Conservation (phyloP, 345 rosid species). For the Gossypium bickii region DNA sequence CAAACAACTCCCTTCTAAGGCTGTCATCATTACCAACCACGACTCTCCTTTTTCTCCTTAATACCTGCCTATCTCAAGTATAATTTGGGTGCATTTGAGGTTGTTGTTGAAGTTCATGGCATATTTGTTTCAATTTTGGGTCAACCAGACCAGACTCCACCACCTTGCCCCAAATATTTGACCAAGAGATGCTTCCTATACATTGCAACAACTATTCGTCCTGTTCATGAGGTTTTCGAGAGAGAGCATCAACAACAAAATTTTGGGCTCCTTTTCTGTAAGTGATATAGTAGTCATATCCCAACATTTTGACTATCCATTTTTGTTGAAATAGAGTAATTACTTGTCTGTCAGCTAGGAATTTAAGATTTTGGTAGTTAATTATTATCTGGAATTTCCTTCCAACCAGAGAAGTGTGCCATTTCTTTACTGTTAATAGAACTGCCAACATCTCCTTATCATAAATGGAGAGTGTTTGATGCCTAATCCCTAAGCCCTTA, state of each 20-base stretch:
- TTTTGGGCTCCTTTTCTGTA: too few relatives aligned
- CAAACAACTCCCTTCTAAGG: too few relatives aligned
- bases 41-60: too few relatives aligned
- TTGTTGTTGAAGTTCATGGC: too few relatives aligned
- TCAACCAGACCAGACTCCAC: too few relatives aligned
- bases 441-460: neutral
- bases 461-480: neutral
- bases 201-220: neutral
- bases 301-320: neutral
- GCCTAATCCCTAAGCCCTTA: neutral
- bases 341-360: neutral
- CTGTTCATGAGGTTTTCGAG: neutral
- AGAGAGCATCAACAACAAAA: neutral
- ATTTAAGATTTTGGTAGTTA: neutral
- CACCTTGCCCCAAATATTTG: too few relatives aligned
- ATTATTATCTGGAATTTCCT: neutral
- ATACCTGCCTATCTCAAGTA: too few relatives aligned
- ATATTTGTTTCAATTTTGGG: too few relatives aligned
- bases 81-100: too few relatives aligned
- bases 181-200: too few relatives aligned
- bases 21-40: too few relatives aligned
- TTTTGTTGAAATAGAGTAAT: neutral
- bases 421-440: neutral
- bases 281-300: neutral
- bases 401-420: neutral